phyloP scores from a whole-genome alignment of 176 grass and related monocot genomes.

The Saccharum officinarum region DNA sequence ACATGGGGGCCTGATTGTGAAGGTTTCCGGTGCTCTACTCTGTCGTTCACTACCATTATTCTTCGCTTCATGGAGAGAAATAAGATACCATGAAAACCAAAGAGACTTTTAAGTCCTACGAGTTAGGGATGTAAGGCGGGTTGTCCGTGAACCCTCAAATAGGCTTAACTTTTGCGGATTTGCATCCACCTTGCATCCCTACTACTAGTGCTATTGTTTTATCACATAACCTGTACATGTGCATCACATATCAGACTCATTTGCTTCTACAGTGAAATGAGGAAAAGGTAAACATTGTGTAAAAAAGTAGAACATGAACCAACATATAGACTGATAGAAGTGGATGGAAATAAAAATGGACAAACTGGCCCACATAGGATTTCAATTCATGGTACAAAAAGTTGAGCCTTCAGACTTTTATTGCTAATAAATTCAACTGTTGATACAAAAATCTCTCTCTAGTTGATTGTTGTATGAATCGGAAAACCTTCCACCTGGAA shows the following conservation, averaged over 20 bases:
- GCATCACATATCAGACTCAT: conserved; percentile 23
- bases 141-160: too few species aligned
- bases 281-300: neutral
- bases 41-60: neutral
- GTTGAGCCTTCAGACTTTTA: neutral
- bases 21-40: neutral
- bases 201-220: neutral
- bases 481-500: conserved; percentile 32
- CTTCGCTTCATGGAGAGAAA: conserved; percentile 1
- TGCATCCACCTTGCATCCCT: too few species aligned
- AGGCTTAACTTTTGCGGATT: too few species aligned
- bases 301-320: neutral
- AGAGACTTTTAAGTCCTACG: too few species aligned
- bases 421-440: neutral
- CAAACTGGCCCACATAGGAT: neutral
- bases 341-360: neutral
- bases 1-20: too few species aligned
- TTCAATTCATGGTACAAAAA: neutral
- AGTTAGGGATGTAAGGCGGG: too few species aligned
- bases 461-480: conserved; percentile 8
- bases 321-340: neutral
- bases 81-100: conserved; percentile 18
- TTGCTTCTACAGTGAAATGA: neutral
- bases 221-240: neutral
- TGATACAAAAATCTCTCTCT: neutral